Evolutionary conservation across 441 rosid species (phyloP).

Genomic region (Populus hybrid): DNA sequence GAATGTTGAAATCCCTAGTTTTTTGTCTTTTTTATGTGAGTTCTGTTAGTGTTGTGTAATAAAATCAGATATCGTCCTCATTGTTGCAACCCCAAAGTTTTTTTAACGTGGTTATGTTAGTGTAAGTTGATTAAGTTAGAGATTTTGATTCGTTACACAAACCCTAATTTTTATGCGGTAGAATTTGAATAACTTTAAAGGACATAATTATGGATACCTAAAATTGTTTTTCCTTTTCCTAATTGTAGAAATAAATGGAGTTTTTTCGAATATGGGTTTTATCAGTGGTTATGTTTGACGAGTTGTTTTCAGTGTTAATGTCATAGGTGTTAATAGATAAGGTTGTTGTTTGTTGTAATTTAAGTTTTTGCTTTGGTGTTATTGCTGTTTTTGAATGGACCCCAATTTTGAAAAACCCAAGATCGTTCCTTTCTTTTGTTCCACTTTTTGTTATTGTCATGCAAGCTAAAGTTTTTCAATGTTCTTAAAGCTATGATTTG

Average conservation of each 20-base stretch:
- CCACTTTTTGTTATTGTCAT: neutral
- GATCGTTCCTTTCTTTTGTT: neutral
- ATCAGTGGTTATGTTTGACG: neutral
- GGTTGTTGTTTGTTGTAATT: neutral
- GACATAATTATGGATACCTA: neutral
- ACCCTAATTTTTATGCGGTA: neutral
- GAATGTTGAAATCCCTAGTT: neutral
- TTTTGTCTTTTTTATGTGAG: neutral
- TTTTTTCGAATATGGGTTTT: neutral
- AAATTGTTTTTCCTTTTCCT: neutral
- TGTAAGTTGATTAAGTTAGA: neutral
- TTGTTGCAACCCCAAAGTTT: neutral
- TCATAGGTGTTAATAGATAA: neutral
- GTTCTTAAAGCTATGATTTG: neutral
- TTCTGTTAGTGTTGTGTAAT: neutral
- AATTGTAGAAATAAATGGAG: neutral
- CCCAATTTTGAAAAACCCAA: neutral
- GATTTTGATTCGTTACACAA: neutral
- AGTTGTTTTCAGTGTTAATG: neutral
- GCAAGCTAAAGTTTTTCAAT: neutral
- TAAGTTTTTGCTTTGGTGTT: neutral
- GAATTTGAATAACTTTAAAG: neutral
- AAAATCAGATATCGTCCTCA: neutral
- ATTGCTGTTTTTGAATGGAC: neutral
- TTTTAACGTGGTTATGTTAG: neutral